Conservation (phyloP, 192 early-diverging fungal species). For the Coemansia sp. region DNA sequence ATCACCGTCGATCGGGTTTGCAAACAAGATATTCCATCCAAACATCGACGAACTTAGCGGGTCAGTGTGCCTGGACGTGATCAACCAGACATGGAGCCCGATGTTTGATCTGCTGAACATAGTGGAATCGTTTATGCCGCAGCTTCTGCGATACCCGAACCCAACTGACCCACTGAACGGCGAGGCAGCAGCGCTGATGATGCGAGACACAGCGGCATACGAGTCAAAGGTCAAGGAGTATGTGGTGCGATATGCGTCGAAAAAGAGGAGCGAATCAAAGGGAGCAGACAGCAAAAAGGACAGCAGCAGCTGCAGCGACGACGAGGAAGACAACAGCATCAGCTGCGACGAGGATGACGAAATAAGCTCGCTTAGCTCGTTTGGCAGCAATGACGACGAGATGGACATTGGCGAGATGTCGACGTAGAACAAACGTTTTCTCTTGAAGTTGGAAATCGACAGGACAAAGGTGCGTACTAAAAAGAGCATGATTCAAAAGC, state of each 20-base stretch:
- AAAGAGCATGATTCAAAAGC: too few relatives aligned
- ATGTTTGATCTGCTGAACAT: conserved; percentile 99
- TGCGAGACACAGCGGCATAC: conserved; percentile 89
- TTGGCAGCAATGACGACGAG: conserved; percentile 79
- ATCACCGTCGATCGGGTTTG: conserved; percentile 98
- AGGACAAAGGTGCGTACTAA: too few relatives aligned
- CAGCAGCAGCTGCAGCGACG: conserved; percentile 59
- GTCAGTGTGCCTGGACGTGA: conserved; percentile 98
- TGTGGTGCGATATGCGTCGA: conserved; percentile 65
- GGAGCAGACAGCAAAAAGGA: conserved; percentile 48
- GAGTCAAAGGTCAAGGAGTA: conserved; percentile 88
- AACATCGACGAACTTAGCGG: conserved; percentile 99
- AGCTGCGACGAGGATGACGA: conserved; percentile 50
- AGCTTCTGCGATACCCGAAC: conserved; percentile 96
- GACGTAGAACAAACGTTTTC: not conserved
- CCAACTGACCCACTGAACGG: conserved; percentile 99
- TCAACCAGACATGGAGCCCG: conserved; percentile 99
- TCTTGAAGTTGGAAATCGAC: not conserved
- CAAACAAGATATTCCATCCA: conserved; percentile 99
- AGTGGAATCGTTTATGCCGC: conserved; percentile 97
- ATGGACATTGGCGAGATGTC: conserved; percentile 74
- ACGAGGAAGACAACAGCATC: conserved; percentile 22
- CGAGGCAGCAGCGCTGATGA: conserved; percentile 96
- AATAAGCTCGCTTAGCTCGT: conserved; percentile 80
- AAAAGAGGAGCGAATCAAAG: conserved; percentile 7